Conservation (phyloP, 768 basidiomycete genomes). For the Gloeophyllum trabeum region DNA sequence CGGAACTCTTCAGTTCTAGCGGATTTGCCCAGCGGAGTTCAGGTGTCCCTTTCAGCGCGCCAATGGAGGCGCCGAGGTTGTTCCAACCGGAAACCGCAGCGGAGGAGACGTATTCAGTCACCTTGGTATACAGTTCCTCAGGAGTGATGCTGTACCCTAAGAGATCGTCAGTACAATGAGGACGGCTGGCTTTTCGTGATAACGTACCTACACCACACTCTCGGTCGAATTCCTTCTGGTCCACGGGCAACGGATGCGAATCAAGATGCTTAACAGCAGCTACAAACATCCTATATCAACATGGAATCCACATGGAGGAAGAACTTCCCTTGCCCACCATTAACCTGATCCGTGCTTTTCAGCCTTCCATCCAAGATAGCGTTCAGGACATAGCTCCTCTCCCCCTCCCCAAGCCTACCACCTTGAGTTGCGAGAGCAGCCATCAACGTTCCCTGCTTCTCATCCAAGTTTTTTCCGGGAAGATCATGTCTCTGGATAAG, state of each 20-base stretch:
- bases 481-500: constrained; percentile 52
- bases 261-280: constrained; percentile 74
- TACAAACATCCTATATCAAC: constrained; percentile 15
- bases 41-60: constrained; percentile 47
- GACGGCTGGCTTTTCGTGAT: too few species aligned
- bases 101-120: constrained; percentile 45
- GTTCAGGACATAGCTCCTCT: constrained; percentile 50
- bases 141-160: constrained; percentile 72
- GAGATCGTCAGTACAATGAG: neutral
- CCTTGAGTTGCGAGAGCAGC: constrained; percentile 55
- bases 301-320: neutral
- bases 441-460: constrained; percentile 66
- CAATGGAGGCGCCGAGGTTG: constrained; percentile 56
- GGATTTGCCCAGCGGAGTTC: constrained; percentile 75
- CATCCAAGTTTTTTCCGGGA: constrained; percentile 42
- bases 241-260: constrained; percentile 43
- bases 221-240: constrained; percentile 62
- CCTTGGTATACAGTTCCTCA: constrained; percentile 44
- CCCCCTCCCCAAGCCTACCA: constrained; percentile 48
- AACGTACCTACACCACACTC: constrained; percentile 86
- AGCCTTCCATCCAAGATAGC: constrained; percentile 64
- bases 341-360: constrained; percentile 77
- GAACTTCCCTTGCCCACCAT: constrained; percentile 39
- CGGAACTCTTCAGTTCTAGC: constrained; percentile 73
- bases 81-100: constrained; percentile 61